Percentiles rank a stretch among this genome's conserved stretches.
Conservation (phyloP, 2,329 filamentous ascomycete genomes). For the Epichloe amarillans region DNA sequence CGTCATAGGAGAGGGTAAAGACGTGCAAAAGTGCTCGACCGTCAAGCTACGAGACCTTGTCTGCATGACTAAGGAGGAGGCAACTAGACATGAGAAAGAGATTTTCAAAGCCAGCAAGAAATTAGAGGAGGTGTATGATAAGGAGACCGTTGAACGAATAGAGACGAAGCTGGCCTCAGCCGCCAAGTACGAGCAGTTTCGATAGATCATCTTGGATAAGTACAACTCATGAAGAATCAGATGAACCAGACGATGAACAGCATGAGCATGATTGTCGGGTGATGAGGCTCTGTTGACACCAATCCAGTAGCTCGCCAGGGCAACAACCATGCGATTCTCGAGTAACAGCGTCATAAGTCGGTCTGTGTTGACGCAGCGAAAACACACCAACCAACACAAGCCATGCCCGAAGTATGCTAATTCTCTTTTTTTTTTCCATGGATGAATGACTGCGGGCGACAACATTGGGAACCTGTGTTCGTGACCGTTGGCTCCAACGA, state of each 20-base stretch:
- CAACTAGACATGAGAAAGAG: conserved; percentile 62
- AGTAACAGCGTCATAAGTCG: background rate
- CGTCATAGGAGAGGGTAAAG: conserved; percentile 47
- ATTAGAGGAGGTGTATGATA: conserved; percentile 62
- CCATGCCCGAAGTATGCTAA: background rate
- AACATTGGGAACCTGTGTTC: background rate
- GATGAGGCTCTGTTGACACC: background rate
- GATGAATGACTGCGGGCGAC: background rate
- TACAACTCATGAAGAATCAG: background rate
- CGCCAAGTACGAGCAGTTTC: conserved; percentile 41
- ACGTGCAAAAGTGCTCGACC: conserved; percentile 66
- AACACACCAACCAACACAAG: too few species aligned
- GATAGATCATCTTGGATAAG: conserved; percentile 11
- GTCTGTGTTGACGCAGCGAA: too few species aligned
- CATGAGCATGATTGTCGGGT: background rate
- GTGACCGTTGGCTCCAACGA: background rate
- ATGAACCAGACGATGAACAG: background rate
- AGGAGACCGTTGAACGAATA: conserved; percentile 52
- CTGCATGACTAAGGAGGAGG: conserved; percentile 89
- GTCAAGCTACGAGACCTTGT: conserved; percentile 61
- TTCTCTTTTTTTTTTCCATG: background rate
- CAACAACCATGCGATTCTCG: background rate
- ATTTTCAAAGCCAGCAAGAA: conserved; percentile 57
- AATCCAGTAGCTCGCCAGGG: too few species aligned
- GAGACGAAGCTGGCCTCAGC: conserved; percentile 56